A percentile compares a stretch with the other conserved stretches of the same genome.
Evolutionary conservation across 2,329 filamentous ascomycete species (phyloP).

Genomic region (Cadophora gregata): DNA sequence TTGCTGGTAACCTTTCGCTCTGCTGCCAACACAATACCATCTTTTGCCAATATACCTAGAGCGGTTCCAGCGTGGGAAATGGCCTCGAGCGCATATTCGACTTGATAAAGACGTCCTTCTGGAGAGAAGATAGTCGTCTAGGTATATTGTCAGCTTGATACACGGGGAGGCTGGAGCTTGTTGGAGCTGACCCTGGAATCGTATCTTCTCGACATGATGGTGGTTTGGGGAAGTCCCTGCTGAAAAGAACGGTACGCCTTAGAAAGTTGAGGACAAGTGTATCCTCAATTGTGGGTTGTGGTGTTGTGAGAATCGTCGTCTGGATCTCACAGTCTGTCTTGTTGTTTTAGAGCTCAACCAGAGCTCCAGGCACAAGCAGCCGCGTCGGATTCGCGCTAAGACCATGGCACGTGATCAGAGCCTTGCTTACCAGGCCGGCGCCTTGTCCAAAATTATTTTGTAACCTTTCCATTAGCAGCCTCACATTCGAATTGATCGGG

Average conservation of each 20-base stretch:
- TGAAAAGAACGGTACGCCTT: background rate
- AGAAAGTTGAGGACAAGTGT: constrained; percentile 4
- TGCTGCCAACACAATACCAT: constrained; percentile 97
- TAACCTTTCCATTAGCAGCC: constrained; percentile 15
- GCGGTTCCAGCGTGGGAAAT: constrained; percentile 98
- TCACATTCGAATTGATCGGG: background rate
- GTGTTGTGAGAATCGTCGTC: constrained; percentile 20
- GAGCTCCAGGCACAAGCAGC: constrained; percentile 41
- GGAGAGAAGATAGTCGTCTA: constrained; percentile 99
- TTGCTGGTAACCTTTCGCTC: constrained; percentile 99
- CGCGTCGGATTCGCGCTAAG: constrained; percentile 33
- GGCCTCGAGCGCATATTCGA: constrained; percentile 98
- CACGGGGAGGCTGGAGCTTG: constrained; percentile 34
- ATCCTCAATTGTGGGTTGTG: constrained; percentile 28
- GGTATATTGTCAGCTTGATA: constrained; percentile 38
- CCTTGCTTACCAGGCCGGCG: constrained; percentile 16
- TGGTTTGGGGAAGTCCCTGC: constrained; percentile 15
- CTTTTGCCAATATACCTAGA: constrained; percentile 93
- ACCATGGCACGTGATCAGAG: background rate
- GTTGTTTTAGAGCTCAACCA: constrained; percentile 21
- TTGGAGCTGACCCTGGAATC: constrained; percentile 82
- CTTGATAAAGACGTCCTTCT: constrained; percentile 97
- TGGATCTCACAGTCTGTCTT: background rate
- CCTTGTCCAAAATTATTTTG: constrained; percentile 25
- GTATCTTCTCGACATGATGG: constrained; percentile 90